Conservation (phyloP, 2,329 filamentous ascomycete genomes). For the Colletotrichum chlorophyti region DNA sequence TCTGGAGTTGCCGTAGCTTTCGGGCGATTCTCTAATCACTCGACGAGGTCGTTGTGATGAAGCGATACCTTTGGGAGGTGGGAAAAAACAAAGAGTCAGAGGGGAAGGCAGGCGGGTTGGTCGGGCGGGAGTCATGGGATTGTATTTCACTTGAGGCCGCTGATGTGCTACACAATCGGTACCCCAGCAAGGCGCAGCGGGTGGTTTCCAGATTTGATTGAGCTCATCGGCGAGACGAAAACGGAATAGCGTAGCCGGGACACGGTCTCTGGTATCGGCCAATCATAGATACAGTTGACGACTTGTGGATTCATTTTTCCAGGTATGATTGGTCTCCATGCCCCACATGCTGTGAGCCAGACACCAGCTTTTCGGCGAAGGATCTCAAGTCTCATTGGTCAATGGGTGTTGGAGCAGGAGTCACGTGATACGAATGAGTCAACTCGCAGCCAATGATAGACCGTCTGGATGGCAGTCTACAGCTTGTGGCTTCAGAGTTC, state of each 20-base stretch:
- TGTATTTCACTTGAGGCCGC: conserved; percentile 33
- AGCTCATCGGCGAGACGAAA: conserved; percentile 49
- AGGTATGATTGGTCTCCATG: conserved; percentile 35
- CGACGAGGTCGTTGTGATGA: not conserved
- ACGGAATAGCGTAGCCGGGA: conserved; percentile 40
- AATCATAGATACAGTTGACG: conserved; percentile 32
- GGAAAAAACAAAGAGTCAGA: conserved; percentile 4
- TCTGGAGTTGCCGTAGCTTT: conserved; percentile 15
- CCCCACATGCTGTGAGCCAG: conserved; percentile 37
- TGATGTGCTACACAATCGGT: conserved; percentile 13
- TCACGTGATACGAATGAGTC: conserved; percentile 29
- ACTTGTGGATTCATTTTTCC: not conserved
- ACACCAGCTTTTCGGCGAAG: conserved; percentile 43
- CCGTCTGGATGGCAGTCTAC: too few relatives aligned
- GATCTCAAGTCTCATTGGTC: conserved; percentile 38
- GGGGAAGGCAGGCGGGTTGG: not conserved
- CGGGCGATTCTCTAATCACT: conserved; percentile 7
- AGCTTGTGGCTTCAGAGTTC: not conserved
- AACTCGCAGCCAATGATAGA: conserved; percentile 29
- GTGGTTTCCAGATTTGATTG: conserved; percentile 31
- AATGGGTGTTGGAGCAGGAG: conserved; percentile 33
- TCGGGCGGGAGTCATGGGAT: conserved; percentile 33
- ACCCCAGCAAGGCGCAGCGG: conserved; percentile 30
- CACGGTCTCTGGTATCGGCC: conserved; percentile 24
- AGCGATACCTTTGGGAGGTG: not conserved